Evolutionary conservation across 441 rosid genomes (phyloP).

Genomic region (Corymbia citriodora): DNA sequence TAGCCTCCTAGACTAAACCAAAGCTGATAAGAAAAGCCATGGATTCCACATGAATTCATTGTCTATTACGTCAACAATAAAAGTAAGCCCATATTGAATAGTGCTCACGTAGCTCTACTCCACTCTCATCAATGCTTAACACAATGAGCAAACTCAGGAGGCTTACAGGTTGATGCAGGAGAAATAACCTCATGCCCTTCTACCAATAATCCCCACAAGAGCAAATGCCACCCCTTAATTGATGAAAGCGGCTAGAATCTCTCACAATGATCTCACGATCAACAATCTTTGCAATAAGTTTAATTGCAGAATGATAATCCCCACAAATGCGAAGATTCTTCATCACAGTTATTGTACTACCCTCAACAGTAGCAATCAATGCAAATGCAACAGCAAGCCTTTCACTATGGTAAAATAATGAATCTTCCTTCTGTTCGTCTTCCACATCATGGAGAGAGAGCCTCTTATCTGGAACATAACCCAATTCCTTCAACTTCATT

Average conservation of each 20-base stretch:
- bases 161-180: background rate
- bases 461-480: background rate
- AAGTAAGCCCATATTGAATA: background rate
- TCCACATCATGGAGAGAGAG: background rate
- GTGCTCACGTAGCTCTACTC: background rate
- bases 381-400: background rate
- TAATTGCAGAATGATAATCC: background rate
- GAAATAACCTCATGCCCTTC: background rate
- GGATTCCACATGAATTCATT: background rate
- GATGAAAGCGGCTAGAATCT: conserved; percentile 50
- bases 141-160: background rate
- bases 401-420: too few relatives aligned
- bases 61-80: background rate
- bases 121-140: background rate
- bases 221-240: conserved; percentile 44
- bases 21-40: too few relatives aligned
- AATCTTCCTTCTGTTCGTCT: background rate
- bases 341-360: too few relatives aligned
- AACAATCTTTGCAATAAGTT: conserved; percentile 33
- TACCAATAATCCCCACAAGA: conserved; percentile 69
- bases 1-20: too few relatives aligned
- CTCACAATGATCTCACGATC: conserved; percentile 43
- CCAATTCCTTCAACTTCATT: background rate
- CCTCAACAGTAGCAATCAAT: too few relatives aligned
- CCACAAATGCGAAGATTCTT: too few relatives aligned